Conservation (phyloP, 148 eudicot species). For the Fagopyrum tataricum region DNA sequence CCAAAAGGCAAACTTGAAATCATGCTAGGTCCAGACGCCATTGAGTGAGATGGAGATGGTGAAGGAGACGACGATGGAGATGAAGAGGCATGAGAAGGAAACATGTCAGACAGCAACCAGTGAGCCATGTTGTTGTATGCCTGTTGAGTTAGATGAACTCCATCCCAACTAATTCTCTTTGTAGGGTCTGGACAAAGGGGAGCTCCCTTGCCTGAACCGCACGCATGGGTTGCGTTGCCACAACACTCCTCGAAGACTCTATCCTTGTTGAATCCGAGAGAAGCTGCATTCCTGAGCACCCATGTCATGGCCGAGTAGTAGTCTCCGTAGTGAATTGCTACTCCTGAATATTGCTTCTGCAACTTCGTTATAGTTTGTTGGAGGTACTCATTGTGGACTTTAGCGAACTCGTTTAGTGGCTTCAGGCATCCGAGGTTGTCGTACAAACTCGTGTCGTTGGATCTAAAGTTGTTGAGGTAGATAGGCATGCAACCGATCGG, state of each 20-base stretch:
- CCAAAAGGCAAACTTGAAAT: too few species aligned
- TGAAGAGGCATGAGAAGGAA: not conserved
- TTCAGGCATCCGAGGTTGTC: conserved; percentile 31
- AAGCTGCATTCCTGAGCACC: conserved; percentile 6
- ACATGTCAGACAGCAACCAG: not conserved
- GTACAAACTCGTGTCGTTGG: conserved; percentile 16
- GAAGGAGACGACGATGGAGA: not conserved
- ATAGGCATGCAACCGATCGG: conserved; percentile 34
- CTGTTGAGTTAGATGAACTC: conserved; percentile 36
- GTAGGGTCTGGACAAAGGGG: conserved; percentile 18
- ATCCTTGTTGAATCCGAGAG: conserved; percentile 18
- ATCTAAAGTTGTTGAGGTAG: conserved; percentile 14
- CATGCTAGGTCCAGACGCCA: too few species aligned
- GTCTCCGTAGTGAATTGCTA: conserved; percentile 30
- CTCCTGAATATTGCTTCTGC: conserved; percentile 20
- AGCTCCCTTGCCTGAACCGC: conserved; percentile 18
- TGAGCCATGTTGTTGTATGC: conserved; percentile 19
- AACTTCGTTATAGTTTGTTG: conserved; percentile 17
- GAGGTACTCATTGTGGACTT: conserved; percentile 22
- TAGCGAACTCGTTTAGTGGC: conserved; percentile 23
- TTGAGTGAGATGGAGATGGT: too few species aligned
- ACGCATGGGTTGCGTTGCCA: conserved; percentile 22
- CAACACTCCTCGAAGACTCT: conserved; percentile 25
- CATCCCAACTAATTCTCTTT: conserved; percentile 30
- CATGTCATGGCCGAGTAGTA: conserved; percentile 24